A percentile compares a stretch with the other conserved stretches of the same genome.
Evolutionary conservation across 139 green algal species (phyloP).

Genomic region (Volvox reticuliferus): DNA sequence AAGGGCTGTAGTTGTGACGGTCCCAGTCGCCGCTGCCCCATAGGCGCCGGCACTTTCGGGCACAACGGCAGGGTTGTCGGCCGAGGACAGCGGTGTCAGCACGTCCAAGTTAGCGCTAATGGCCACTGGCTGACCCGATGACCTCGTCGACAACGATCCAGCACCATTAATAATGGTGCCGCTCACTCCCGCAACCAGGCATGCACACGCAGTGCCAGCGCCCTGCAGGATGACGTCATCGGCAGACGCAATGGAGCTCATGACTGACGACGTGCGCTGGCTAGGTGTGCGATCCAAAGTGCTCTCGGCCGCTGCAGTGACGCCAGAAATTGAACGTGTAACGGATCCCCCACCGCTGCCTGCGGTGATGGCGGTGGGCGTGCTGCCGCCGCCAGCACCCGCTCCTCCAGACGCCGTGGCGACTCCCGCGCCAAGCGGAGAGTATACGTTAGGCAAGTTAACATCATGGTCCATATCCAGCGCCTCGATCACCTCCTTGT

Average conservation of each 20-base stretch:
- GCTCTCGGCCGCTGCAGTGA: neutral
- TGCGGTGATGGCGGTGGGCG: too few species aligned
- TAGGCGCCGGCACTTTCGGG: neutral
- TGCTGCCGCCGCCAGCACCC: neutral
- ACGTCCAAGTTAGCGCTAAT: neutral
- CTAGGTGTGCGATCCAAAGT: neutral
- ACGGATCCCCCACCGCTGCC: too few species aligned
- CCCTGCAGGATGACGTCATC: constrained; percentile 41
- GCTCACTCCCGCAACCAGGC: neutral
- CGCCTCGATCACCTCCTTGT: constrained; percentile 31
- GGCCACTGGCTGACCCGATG: neutral
- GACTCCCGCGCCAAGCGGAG: neutral
- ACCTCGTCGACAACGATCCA: constrained; percentile 3
- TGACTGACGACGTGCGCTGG: constrained; percentile 38
- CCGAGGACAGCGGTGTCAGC: neutral
- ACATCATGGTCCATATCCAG: constrained; percentile 22
- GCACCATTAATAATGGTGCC: neutral
- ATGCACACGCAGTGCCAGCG: neutral
- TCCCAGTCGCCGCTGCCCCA: neutral
- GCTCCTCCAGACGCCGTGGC: neutral
- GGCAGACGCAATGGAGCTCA: constrained; percentile 26
- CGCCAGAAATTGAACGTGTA: neutral
- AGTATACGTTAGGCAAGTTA: too few species aligned
- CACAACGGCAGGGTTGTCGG: neutral
- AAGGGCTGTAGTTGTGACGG: too few species aligned